Percentiles rank a stretch among this genome's conserved stretches.
Conservation (phyloP, 2,329 filamentous ascomycete species). For the Fusarium citri region DNA sequence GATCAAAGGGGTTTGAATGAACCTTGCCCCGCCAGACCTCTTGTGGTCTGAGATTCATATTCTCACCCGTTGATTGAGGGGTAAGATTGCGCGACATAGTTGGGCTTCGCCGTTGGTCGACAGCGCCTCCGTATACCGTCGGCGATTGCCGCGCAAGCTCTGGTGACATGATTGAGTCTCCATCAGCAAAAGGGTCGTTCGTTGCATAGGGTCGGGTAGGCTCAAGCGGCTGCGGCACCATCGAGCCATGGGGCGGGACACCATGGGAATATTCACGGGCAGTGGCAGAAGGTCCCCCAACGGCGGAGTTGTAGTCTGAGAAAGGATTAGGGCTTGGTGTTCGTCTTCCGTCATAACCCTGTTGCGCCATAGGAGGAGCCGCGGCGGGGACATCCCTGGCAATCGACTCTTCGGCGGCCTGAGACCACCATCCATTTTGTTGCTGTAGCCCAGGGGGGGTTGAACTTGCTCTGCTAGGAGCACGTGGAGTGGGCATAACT, state of each 20-base stretch:
- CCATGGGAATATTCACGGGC: conserved; percentile 51
- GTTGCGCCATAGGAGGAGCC: conserved; percentile 32
- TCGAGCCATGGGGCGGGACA: conserved; percentile 53
- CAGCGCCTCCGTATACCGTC: conserved; percentile 59
- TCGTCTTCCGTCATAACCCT: conserved; percentile 30
- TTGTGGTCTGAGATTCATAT: conserved; percentile 48
- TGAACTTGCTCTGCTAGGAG: conserved; percentile 16
- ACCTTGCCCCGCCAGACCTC: conserved; percentile 65
- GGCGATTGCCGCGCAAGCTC: conserved; percentile 47
- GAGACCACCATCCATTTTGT: conserved; percentile 57
- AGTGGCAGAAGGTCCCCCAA: conserved; percentile 48
- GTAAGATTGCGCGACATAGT: conserved; percentile 52
- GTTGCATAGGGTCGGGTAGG: conserved; percentile 40
- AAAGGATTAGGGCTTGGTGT: conserved; percentile 41
- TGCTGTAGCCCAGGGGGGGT: conserved; percentile 32
- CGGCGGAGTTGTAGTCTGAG: conserved; percentile 59
- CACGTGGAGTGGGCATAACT: conserved; percentile 48
- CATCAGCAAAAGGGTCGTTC: conserved; percentile 61
- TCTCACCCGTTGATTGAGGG: conserved; percentile 46
- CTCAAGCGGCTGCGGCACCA: conserved; percentile 53
- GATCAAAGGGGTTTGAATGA: conserved; percentile 73
- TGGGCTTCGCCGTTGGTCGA: conserved; percentile 62
- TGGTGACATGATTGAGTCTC: conserved; percentile 55
- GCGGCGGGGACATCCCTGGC: conserved; percentile 53
- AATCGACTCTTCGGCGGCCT: conserved; percentile 55